Base-by-base conservation (phyloP, 148 eudicot species). In the Camellia lanceoleosa region DNA sequence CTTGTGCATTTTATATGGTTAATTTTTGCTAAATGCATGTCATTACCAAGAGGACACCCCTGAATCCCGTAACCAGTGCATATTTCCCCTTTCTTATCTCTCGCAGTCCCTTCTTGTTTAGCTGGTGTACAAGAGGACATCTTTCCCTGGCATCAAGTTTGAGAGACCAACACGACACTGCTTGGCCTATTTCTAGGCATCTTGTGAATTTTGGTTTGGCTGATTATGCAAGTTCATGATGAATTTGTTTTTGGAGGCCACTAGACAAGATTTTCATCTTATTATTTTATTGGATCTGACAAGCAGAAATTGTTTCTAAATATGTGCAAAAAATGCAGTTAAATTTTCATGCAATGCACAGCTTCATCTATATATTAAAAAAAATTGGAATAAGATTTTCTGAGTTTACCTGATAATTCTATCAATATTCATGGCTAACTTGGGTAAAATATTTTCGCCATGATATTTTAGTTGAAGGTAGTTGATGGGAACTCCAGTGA, bases 391-490 rank as follows among this genome's bases (percentile, higher is more conserved):
- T 8, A 59, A 60, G 41, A 18, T 63, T 75, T 75, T 52, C 66
- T 42, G 51, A 9, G 19, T 23, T 11, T 65, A 14, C 38, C 55
- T 65, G 70, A 15, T 51, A 64, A 63, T 46, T 58, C 23, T 59
- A 43, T 14, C 47, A 30, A 15, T 72, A 4, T 41, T 14, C 2
- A 46, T 60, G 23, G 16, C 79, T 76, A 64, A 51, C 56, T 64
- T 18, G 11, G 13, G 18, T 60, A 38, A 56, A 52, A 5, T 12
- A 7, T 58, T 81, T 68, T 20, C 47, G 61, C 41, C 68, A 46
- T 73, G 70, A 49, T 84, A 42, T 81, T 85, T 49, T 85, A 95
- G 98, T 83, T 95, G 84, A 86, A 84, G 74, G 16, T 87, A 79
- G 78, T 93, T 4, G 86, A 87, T 76, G 77, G 20, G 59, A 81